Evolutionary conservation across 345 rosid species (phyloP).

Genomic region (Brassica carinata): DNA sequence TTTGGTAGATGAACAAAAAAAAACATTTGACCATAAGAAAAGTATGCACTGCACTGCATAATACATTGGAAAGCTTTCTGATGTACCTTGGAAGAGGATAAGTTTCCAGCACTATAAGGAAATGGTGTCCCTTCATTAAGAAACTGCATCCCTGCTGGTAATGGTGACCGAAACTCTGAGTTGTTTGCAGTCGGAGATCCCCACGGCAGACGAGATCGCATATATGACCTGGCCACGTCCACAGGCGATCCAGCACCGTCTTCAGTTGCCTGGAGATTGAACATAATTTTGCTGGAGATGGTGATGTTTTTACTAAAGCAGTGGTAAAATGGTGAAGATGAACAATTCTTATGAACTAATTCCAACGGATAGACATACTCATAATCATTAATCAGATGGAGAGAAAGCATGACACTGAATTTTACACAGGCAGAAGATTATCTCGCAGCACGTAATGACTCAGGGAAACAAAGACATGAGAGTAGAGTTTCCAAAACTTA

Average conservation of each 20-base stretch:
- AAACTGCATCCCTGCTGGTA: slow-evolving; percentile 48
- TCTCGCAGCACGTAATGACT: too few species aligned
- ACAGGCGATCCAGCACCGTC: slow-evolving; percentile 75
- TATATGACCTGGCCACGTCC: slow-evolving; percentile 78
- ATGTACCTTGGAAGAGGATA: slow-evolving; percentile 60
- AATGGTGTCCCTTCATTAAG: slow-evolving; percentile 57
- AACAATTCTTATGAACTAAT: background rate
- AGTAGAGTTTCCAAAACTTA: slow-evolving; percentile 44
- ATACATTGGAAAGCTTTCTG: slow-evolving; percentile 7
- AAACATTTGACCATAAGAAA: slow-evolving; percentile 21
- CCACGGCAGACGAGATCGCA: slow-evolving; percentile 75
- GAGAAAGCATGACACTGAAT: background rate
- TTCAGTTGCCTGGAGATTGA: slow-evolving; percentile 47
- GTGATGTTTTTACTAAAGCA: slow-evolving; percentile 12
- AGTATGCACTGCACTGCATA: background rate
- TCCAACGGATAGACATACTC: background rate
- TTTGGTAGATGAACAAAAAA: background rate
- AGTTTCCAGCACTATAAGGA: slow-evolving; percentile 46
- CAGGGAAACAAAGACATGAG: background rate
- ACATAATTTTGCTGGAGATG: slow-evolving; percentile 14
- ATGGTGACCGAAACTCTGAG: slow-evolving; percentile 48
- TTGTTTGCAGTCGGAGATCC: slow-evolving; percentile 57
- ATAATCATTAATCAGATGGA: slow-evolving; percentile 4
- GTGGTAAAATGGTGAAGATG: slow-evolving; percentile 8
- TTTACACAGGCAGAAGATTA: too few species aligned